Conservation (phyloP, 129 eudicot species). For the Helianthus tuberosus region DNA sequence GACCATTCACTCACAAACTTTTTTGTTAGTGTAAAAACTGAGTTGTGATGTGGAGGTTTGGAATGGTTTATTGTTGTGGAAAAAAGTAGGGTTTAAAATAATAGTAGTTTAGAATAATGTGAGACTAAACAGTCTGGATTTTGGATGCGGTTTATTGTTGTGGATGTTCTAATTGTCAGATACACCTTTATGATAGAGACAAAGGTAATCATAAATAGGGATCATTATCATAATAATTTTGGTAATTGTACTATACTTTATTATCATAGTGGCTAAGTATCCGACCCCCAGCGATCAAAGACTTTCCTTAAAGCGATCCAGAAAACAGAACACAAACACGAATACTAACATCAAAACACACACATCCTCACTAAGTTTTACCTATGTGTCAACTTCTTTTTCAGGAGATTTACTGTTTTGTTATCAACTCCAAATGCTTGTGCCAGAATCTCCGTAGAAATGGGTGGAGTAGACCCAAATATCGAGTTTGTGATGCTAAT, state of each 20-base stretch:
- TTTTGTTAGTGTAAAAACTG: too few species aligned
- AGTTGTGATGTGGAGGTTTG: too few species aligned
- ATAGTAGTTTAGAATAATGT: too few species aligned
- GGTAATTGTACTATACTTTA: conserved; percentile 4
- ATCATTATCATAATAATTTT: not conserved
- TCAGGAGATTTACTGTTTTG: conserved; percentile 26
- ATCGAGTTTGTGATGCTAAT: conserved; percentile 42
- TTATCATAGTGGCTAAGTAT: not conserved
- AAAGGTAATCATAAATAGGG: not conserved
- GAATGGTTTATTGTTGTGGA: too few species aligned
- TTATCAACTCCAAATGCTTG: conserved; percentile 42
- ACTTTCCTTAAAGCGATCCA: too few species aligned
- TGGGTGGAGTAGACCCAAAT: conserved; percentile 40
- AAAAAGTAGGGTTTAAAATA: too few species aligned
- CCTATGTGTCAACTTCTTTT: conserved; percentile 16
- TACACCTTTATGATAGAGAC: not conserved
- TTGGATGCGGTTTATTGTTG: too few species aligned
- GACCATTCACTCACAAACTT: too few species aligned
- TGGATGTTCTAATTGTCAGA: too few species aligned
- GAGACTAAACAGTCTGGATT: too few species aligned
- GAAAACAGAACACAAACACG: not conserved
- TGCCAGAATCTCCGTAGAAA: conserved; percentile 38
- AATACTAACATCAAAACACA: not conserved
- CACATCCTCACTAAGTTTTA: conserved; percentile 5
- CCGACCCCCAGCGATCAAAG: too few species aligned